phyloP scores from a whole-genome alignment of 2,329 filamentous ascomycete species.

The Byssothecium circinans region DNA sequence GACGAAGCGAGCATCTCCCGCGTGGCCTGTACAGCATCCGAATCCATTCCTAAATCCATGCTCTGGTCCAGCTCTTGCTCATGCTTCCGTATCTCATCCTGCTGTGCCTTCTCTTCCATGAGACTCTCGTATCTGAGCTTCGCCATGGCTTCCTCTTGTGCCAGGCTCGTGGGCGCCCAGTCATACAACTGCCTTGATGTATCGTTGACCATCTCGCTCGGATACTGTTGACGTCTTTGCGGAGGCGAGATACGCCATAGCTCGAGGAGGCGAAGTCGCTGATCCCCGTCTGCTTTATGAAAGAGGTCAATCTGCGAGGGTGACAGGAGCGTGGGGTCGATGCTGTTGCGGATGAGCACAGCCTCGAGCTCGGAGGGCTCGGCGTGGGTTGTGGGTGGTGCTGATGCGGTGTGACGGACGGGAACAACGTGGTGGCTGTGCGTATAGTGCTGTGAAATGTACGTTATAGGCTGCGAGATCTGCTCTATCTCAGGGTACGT shows the following conservation, averaged over 20 bases:
- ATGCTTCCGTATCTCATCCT: slow-evolving; percentile 31
- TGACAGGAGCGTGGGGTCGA: slow-evolving; percentile 70
- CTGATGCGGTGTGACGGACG: slow-evolving; percentile 28
- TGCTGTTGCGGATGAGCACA: slow-evolving; percentile 65
- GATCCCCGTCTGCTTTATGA: slow-evolving; percentile 69
- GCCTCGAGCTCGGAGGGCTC: slow-evolving; percentile 52
- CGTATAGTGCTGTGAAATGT: slow-evolving; percentile 82
- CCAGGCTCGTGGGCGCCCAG: slow-evolving; percentile 60
- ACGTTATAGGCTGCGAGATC: slow-evolving; percentile 58
- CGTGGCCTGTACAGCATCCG: slow-evolving; percentile 15
- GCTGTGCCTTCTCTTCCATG: slow-evolving; percentile 28
- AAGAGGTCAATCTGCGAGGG: slow-evolving; percentile 78
- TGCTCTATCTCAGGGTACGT: slow-evolving; percentile 21
- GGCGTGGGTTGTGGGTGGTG: slow-evolving; percentile 36
- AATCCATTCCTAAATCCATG: slow-evolving; percentile 20
- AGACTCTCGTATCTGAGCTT: slow-evolving; percentile 62
- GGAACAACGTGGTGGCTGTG: slow-evolving; percentile 69
- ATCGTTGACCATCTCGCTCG: slow-evolving; percentile 49
- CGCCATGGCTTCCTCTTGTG: slow-evolving; percentile 59
- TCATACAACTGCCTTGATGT: slow-evolving; percentile 44
- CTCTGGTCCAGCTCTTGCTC: slow-evolving; percentile 33
- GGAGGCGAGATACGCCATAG: slow-evolving; percentile 84
- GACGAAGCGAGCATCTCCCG: slow-evolving; percentile 21
- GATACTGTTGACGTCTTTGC: slow-evolving; percentile 35
- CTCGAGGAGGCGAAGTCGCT: slow-evolving; percentile 75